Evolutionary conservation across 2,329 filamentous ascomycete species (phyloP), one percentile per base, ranked within the genome.

Genomic region (Xylariaceae sp.): DNA sequence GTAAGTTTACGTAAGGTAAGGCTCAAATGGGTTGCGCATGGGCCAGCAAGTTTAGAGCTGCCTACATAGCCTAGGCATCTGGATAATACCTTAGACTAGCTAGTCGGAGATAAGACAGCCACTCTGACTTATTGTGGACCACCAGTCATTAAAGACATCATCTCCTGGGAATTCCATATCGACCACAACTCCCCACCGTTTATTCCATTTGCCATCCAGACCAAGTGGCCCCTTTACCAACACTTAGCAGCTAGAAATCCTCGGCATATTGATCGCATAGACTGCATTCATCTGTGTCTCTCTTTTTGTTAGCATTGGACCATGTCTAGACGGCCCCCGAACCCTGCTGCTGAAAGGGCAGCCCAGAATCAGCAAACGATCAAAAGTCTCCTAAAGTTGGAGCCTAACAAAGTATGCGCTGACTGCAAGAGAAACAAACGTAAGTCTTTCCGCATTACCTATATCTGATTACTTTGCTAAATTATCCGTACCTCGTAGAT

Each of bases 351-450:
- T 63, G 91, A 96, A 75, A 87, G 91, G 74, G 90, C 92, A 67
- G 92, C 92, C 68, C 89, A 95, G 76, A 99, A 99, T 77, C 88
- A 91, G 73, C 86, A 88, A 72, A 95, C 92, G 37, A 91, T 99
- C 74, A 97, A 97, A 81, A 92, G 84, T 70, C 83, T 99, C 64
- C 81, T 97, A 72, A 99, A 97, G 78, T 78, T 99, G 64, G 93
- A 97, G 70, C 79, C 86, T 59, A 99, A 99, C 79, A 99, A 99
- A 80, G 85, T 89, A 70, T 99, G 94, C 80, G 91, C 93, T 57
- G 94, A 99, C 75, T 99, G 94, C 84, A 99, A 99, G 81, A 87
- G 89, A 73, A 99, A 97, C 80, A 99, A 97, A 75, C 94, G 92
- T 95, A 75, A 64, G 87, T 77, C 29, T 24, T 26, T 39, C 23